Conservation (phyloP, 1,284 basidiomycete species). For the Veloporphyrellus conicus region DNA sequence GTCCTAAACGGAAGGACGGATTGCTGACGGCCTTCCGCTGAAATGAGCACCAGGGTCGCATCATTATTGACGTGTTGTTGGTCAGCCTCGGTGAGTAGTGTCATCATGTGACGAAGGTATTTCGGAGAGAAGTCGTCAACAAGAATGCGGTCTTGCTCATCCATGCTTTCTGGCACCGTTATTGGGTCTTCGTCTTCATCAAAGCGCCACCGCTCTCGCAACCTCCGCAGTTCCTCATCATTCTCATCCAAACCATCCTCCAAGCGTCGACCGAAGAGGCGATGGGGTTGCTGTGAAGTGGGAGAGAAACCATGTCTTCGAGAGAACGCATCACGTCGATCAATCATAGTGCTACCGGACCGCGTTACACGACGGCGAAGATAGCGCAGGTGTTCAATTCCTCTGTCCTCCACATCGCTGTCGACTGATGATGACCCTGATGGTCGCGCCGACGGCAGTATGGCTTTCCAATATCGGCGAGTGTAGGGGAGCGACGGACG, state of each 20-base stretch:
- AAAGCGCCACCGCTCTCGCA: conserved; percentile 66
- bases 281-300: conserved; percentile 7
- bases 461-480: conserved; percentile 61
- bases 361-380: conserved; percentile 77
- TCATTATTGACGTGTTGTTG: conserved; percentile 43
- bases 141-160: conserved; percentile 63
- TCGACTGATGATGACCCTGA: conserved; percentile 35
- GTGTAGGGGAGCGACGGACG: conserved; percentile 44
- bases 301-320: conserved; percentile 27
- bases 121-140: conserved; percentile 66
- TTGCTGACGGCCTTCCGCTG: conserved; percentile 39
- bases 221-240: conserved; percentile 40
- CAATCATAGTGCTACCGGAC: conserved; percentile 75
- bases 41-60: conserved; percentile 37
- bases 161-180: conserved; percentile 55
- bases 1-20: conserved; percentile 36
- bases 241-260: conserved; percentile 36
- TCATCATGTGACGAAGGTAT: conserved; percentile 59
- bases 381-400: conserved; percentile 41
- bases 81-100: conserved; percentile 47
- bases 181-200: conserved; percentile 61
- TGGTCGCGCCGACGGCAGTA: conserved; percentile 39
- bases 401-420: conserved; percentile 33
- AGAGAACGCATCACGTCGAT: conserved; percentile 54
- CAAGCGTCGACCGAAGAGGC: conserved; percentile 15